Conservation (phyloP, 2,329 filamentous ascomycete genomes). For the Dryadomyces quercivorus region DNA sequence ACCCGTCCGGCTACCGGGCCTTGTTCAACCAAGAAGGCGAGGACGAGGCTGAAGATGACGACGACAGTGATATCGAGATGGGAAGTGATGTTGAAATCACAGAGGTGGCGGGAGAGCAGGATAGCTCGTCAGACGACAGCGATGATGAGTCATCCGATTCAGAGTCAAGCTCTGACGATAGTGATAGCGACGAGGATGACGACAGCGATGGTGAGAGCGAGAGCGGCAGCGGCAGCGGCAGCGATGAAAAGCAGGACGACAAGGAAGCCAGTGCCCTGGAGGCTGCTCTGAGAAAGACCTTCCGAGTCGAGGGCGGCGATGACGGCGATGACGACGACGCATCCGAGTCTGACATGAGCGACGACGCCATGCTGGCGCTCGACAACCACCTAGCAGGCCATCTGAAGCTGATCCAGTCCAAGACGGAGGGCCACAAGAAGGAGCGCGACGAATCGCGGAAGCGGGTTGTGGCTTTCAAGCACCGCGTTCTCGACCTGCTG, state of each 20-base stretch:
- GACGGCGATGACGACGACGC: slow-evolving; percentile 40
- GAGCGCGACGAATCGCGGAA: slow-evolving; percentile 80
- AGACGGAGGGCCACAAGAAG: slow-evolving; percentile 60
- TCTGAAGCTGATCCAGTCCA: slow-evolving; percentile 60
- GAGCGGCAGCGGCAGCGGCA: slow-evolving; percentile 27
- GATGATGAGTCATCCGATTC: slow-evolving; percentile 25
- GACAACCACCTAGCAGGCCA: slow-evolving; percentile 76
- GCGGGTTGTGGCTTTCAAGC: slow-evolving; percentile 88
- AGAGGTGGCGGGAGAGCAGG: slow-evolving; percentile 30
- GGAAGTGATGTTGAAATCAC: slow-evolving; percentile 29
- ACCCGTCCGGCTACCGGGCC: slow-evolving; percentile 68
- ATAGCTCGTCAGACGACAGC: slow-evolving; percentile 24
- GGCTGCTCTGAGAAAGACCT: slow-evolving; percentile 62
- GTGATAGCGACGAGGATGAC: slow-evolving; percentile 16
- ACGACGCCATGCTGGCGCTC: slow-evolving; percentile 87
- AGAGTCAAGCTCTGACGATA: slow-evolving; percentile 17
- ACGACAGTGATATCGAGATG: slow-evolving; percentile 26
- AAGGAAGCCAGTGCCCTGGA: slow-evolving; percentile 35
- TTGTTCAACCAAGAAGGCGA: slow-evolving; percentile 57
- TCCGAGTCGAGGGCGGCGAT: slow-evolving; percentile 36
- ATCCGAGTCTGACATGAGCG: slow-evolving; percentile 71
- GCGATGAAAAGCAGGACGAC: background rate
- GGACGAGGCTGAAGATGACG: slow-evolving; percentile 33
- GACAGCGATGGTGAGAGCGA: slow-evolving; percentile 19
- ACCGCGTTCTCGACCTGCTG: slow-evolving; percentile 78